These are phyloP conservation scores for Filobasidium wieringae DNA, from an alignment of 768 basidiomycete genomes.

Conservation along the genomic window DNA sequence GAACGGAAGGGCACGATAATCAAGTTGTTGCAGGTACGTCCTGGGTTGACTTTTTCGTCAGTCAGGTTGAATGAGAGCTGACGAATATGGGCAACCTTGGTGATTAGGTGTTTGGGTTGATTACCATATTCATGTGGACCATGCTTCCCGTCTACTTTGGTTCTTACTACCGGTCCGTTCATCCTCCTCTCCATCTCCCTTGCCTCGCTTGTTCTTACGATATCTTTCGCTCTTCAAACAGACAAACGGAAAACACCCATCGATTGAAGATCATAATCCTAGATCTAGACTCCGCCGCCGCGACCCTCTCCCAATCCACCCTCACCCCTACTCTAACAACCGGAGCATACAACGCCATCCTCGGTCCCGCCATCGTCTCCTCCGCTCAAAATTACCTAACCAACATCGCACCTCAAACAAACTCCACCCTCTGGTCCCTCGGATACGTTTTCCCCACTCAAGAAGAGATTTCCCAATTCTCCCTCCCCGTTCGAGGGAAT, in stretches of 20 bases:
- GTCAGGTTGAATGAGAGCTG: no score
- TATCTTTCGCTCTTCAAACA: background rate
- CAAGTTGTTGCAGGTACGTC: constrained; percentile 18
- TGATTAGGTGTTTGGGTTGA: constrained; percentile 18
- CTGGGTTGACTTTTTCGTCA: no score
- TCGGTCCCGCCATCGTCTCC: constrained; percentile 28
- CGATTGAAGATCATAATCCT: constrained; percentile 32
- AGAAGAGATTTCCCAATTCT: constrained; percentile 17
- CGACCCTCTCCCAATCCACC: constrained; percentile 12
- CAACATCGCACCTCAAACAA: constrained; percentile 8
- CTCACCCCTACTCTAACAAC: constrained; percentile 16
- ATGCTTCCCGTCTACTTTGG: constrained; percentile 34
- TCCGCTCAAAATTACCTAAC: constrained; percentile 9
- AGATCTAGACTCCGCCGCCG: constrained; percentile 33
- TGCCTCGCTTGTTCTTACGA: background rate
- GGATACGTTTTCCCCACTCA: constrained; percentile 24
- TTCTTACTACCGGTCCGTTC: constrained; percentile 24
- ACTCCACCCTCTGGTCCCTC: constrained; percentile 15
- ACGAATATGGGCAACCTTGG: no score
- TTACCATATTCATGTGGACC: constrained; percentile 22
- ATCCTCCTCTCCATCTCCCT: background rate
- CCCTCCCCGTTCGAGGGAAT: constrained; percentile 10
- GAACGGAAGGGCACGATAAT: constrained; percentile 25
- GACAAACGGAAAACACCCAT: constrained; percentile 25
- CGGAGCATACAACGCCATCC: constrained; percentile 26